These are phyloP conservation scores for Penicillium thymicola DNA, from an alignment of 2,329 filamentous ascomycete genomes.

Conservation along the genomic window DNA sequence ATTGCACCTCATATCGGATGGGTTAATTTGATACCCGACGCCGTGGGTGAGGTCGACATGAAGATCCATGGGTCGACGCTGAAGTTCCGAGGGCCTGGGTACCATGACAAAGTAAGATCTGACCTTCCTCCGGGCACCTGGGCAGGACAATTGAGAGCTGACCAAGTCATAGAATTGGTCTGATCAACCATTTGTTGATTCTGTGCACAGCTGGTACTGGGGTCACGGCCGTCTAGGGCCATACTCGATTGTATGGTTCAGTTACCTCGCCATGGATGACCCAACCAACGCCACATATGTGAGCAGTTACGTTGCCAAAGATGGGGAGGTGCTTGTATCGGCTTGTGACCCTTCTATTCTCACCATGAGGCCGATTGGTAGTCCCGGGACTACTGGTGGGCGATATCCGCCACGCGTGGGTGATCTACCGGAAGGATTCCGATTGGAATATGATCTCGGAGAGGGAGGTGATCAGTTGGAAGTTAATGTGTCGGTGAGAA, in stretches of 20 bases:
- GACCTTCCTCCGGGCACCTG: neutral
- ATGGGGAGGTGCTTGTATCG: constrained; percentile 27
- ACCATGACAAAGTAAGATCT: constrained; percentile 45
- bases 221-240: constrained; percentile 44
- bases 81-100: constrained; percentile 39
- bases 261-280: constrained; percentile 24
- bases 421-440: constrained; percentile 17
- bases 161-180: constrained; percentile 41
- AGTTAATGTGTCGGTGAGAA: constrained; percentile 12
- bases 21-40: constrained; percentile 39
- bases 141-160: neutral
- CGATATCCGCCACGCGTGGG: constrained; percentile 20
- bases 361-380: constrained; percentile 12
- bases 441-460: constrained; percentile 14
- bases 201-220: constrained; percentile 43
- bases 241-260: constrained; percentile 48
- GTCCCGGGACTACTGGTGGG: neutral
- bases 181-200: constrained; percentile 33
- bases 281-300: constrained; percentile 26
- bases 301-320: constrained; percentile 31
- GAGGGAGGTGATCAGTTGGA: constrained; percentile 7
- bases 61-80: constrained; percentile 29
- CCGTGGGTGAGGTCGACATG: constrained; percentile 31
- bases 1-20: constrained; percentile 38
- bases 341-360: constrained; percentile 23